phyloP scores from a whole-genome alignment of 179 eudicot species.

The Drosera spatulata region DNA sequence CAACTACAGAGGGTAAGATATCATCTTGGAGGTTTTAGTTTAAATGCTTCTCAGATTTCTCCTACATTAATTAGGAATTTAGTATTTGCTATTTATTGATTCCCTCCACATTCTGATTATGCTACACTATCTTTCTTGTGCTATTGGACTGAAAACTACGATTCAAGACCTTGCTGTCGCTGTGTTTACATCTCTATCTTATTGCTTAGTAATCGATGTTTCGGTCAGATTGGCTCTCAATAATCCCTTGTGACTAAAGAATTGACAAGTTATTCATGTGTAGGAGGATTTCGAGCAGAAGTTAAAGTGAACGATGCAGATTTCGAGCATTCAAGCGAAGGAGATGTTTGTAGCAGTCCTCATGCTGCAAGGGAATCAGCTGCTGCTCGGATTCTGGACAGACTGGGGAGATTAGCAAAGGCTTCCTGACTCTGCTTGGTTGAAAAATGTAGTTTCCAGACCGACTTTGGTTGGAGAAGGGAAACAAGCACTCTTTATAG shows the following conservation, averaged over 20 bases:
- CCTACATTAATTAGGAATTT: neutral
- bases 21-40: conserved; percentile 1
- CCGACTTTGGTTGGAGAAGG: too few species aligned
- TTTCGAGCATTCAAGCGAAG: conserved; percentile 28
- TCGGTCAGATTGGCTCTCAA: neutral
- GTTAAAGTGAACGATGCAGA: conserved; percentile 33
- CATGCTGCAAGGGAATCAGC: conserved; percentile 52
- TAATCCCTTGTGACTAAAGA: neutral
- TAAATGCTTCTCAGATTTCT: neutral
- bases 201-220: neutral
- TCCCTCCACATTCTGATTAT: too few species aligned
- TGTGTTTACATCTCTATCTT: too few species aligned
- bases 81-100: neutral
- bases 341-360: conserved; percentile 21
- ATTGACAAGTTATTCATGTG: neutral
- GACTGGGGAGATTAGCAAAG: conserved; percentile 23
- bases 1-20: conserved; percentile 34
- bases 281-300: conserved; percentile 42
- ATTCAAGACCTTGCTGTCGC: too few species aligned
- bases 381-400: conserved; percentile 30
- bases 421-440: conserved; percentile 4
- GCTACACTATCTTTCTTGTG: too few species aligned
- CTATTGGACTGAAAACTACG: too few species aligned
- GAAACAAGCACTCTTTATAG: too few species aligned
- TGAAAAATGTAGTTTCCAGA: neutral